phyloP scores from a whole-genome alignment of 2,329 filamentous ascomycete species.

The Simplicillium sp. region DNA sequence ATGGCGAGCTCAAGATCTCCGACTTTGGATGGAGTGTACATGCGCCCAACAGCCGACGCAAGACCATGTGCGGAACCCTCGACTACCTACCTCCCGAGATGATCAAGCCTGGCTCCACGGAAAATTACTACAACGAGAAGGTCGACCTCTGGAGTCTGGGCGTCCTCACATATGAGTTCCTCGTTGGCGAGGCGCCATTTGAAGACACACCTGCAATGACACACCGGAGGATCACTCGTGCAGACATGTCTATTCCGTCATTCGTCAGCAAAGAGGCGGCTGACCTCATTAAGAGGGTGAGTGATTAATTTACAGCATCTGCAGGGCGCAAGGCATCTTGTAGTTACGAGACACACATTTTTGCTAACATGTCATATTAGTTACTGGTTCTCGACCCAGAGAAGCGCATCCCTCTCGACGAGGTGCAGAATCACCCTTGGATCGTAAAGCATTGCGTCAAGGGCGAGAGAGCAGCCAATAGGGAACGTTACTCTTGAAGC shows the following conservation, averaged over 20 bases:
- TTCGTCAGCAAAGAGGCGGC: conserved; percentile 86
- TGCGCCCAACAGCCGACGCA: conserved; percentile 84
- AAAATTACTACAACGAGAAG: conserved; percentile 91
- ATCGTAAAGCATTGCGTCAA: conserved; percentile 88
- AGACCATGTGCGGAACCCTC: conserved; percentile 94
- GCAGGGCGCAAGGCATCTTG: not conserved
- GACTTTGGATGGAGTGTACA: conserved; percentile 99
- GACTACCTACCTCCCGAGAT: conserved; percentile 98
- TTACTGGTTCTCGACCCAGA: conserved; percentile 87
- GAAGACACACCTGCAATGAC: conserved; percentile 95
- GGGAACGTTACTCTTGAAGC: conserved; percentile 22
- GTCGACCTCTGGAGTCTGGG: conserved; percentile 95
- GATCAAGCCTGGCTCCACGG: conserved; percentile 70
- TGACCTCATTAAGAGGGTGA: conserved; percentile 84
- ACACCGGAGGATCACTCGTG: conserved; percentile 75
- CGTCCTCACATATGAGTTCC: conserved; percentile 90
- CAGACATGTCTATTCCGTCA: conserved; percentile 84
- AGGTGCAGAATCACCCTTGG: conserved; percentile 88
- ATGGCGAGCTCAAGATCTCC: conserved; percentile 96
- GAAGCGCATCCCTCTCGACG: conserved; percentile 82
- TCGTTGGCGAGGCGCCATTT: conserved; percentile 93
- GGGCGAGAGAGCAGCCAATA: conserved; percentile 42
- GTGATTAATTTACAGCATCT: conserved; percentile 14
- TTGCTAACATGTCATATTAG: conserved; percentile 28
- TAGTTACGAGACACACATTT: not conserved